phyloP scores from a whole-genome alignment of 805 yeast genomes.

The Kockiozyma suomiensis region DNA sequence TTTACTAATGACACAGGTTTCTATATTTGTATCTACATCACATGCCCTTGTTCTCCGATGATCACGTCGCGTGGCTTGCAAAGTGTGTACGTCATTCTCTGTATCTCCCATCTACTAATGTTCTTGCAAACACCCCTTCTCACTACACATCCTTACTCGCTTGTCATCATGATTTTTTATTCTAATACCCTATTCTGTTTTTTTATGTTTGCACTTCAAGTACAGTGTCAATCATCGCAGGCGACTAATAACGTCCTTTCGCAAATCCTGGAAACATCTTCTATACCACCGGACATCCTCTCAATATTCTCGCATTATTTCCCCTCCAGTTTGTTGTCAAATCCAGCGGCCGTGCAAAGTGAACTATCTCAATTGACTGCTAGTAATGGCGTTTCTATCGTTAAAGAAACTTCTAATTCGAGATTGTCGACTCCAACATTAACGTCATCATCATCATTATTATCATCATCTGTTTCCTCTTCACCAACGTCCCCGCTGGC shows the following conservation, averaged over 20 bases:
- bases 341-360: slow-evolving; percentile 13
- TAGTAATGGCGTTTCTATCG: slow-evolving; percentile 10
- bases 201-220: not conserved
- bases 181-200: not conserved
- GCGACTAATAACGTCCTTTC: slow-evolving; percentile 1
- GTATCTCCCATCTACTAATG: not conserved
- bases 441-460: not conserved
- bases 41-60: no score
- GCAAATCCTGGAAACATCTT: slow-evolving; percentile 5
- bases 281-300: slow-evolving; percentile 18
- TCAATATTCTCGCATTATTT: slow-evolving; percentile 25
- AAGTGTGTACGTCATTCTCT: not conserved
- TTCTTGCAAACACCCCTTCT: not conserved
- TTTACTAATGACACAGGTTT: no score
- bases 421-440: slow-evolving; percentile 15
- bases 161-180: not conserved
- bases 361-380: slow-evolving; percentile 8
- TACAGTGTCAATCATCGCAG: not conserved
- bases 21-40: no score
- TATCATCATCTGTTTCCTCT: not conserved
- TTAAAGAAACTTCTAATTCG: not conserved
- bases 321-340: slow-evolving; percentile 23
- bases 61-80: not conserved
- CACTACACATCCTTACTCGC: not conserved
- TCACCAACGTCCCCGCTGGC: not conserved